Evolutionary conservation across 106 monocot genomes (phyloP).

Genomic region (Amphibolis antarctica): DNA sequence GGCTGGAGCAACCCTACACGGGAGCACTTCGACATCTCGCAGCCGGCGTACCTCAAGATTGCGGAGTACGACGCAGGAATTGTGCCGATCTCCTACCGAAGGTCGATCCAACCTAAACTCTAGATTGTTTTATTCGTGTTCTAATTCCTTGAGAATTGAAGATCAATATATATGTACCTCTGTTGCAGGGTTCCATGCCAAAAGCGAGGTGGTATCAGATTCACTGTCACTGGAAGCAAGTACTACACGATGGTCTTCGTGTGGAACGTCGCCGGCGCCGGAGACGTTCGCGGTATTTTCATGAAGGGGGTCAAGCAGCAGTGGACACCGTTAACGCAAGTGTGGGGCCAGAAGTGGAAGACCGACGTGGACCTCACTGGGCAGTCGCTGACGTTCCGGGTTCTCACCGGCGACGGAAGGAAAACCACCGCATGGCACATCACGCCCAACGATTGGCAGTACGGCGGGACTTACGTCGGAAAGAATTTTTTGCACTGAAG

Average conservation of each 20-base stretch:
- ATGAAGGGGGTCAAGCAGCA: slow-evolving; percentile 22
- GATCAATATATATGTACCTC: neutral
- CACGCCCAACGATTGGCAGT: slow-evolving; percentile 36
- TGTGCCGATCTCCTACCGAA: slow-evolving; percentile 34
- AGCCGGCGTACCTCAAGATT: slow-evolving; percentile 41
- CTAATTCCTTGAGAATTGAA: neutral
- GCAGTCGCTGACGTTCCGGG: slow-evolving; percentile 31
- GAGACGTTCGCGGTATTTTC: slow-evolving; percentile 18
- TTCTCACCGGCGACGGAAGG: slow-evolving; percentile 32
- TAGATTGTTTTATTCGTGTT: too few relatives aligned
- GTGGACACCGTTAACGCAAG: slow-evolving; percentile 22
- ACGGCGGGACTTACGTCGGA: slow-evolving; percentile 43
- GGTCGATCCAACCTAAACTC: slow-evolving; percentile 14
- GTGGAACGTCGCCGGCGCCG: slow-evolving; percentile 45
- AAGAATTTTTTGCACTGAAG: slow-evolving; percentile 36
- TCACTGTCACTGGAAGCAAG: slow-evolving; percentile 25
- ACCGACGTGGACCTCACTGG: slow-evolving; percentile 17
- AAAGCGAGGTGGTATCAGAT: slow-evolving; percentile 33
- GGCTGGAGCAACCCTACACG: slow-evolving; percentile 56
- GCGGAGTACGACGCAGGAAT: slow-evolving; percentile 42
- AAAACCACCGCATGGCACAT: slow-evolving; percentile 31
- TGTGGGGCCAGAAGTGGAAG: slow-evolving; percentile 44
- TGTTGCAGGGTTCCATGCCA: slow-evolving; percentile 28
- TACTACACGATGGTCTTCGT: slow-evolving; percentile 36
- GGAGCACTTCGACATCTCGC: slow-evolving; percentile 40